phyloP scores from a whole-genome alignment of 495 filamentous ascomycete genomes.

The Sphaerosporella brunnea region DNA sequence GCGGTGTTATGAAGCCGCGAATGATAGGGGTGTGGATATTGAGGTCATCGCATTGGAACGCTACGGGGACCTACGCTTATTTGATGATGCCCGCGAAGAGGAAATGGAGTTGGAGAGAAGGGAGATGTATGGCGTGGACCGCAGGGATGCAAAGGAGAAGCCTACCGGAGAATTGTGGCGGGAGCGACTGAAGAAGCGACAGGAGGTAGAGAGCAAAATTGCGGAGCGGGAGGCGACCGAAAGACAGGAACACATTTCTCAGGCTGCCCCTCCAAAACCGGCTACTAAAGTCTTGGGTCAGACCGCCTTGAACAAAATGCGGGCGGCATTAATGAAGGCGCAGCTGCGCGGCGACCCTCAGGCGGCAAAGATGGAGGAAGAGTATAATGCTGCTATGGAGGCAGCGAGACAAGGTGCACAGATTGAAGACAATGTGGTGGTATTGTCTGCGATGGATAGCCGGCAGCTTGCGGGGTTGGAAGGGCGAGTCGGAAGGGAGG shows the following conservation, averaged over 20 bases:
- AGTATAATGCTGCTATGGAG: constrained; percentile 59
- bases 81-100: constrained; percentile 90
- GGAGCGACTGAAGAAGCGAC: constrained; percentile 38
- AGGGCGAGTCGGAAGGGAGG: constrained; percentile 17
- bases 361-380: constrained; percentile 58
- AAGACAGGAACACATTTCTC: neutral
- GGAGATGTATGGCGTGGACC: constrained; percentile 60
- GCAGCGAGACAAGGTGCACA: constrained; percentile 20
- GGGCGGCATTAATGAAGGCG: constrained; percentile 86
- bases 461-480: constrained; percentile 58
- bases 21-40: constrained; percentile 49
- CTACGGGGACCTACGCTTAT: constrained; percentile 64
- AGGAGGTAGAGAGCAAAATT: constrained; percentile 26
- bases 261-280: constrained; percentile 24
- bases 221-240: constrained; percentile 28
- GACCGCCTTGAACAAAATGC: constrained; percentile 70
- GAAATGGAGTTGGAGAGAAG: constrained; percentile 79
- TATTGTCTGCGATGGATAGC: constrained; percentile 74
- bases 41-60: constrained; percentile 69
- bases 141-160: constrained; percentile 69
- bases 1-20: constrained; percentile 61
- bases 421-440: constrained; percentile 50
- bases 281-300: constrained; percentile 39
- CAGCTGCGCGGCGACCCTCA: constrained; percentile 60
- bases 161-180: constrained; percentile 74